Base-by-base conservation (phyloP, 345 rosid genomes). In the Clarkia xantiana region DNA sequence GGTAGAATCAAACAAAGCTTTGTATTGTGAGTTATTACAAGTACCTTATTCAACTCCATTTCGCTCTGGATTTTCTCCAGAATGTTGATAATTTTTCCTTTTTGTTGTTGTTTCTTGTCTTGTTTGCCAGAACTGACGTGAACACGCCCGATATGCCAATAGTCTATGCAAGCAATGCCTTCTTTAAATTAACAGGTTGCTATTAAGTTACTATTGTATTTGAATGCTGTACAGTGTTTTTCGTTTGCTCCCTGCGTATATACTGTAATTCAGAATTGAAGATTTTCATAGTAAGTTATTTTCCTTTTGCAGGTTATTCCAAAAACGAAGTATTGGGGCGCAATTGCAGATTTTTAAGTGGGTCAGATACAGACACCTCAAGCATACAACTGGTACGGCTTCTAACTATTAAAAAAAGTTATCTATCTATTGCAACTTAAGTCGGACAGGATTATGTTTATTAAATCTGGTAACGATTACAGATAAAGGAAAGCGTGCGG, bases 1-100 rank as follows among this genome's bases (percentile, higher is more conserved):
- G 87, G 98, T 86, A 86, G 96, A 91, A 86, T 91, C 94, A 91
- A 78, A 77, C 98, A 91, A 75, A 91, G 96, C 75, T 91, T 86
- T 76, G 85, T 91, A 84, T 75, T 91, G 96, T 91, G 96, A 91
- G 98, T 91, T 81, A 56, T 70, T 73, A 65, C 74, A 57, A 63
- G 58, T 62, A 62, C 62, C 75, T 67, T 40, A 11, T 23, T 56
- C 68, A 42, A 43, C 39, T 49, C 47, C 40, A 40, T 42, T 60
- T 55, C 44, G 9, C 15, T 40, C 19, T 63, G 45, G 19, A 45
- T 53, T 55, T 57, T 50, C 16, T 34, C 36, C 14, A 50, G 64
- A 49, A 55, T 52, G 47, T 65, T 71, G 18, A 71, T 68, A 61
- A 47, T 23, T 54, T 44, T 58, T 18, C 14, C 52, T 11, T 57